Conservation (phyloP, 2,329 filamentous ascomycete species). For the Orbilia blumenaviensis region DNA sequence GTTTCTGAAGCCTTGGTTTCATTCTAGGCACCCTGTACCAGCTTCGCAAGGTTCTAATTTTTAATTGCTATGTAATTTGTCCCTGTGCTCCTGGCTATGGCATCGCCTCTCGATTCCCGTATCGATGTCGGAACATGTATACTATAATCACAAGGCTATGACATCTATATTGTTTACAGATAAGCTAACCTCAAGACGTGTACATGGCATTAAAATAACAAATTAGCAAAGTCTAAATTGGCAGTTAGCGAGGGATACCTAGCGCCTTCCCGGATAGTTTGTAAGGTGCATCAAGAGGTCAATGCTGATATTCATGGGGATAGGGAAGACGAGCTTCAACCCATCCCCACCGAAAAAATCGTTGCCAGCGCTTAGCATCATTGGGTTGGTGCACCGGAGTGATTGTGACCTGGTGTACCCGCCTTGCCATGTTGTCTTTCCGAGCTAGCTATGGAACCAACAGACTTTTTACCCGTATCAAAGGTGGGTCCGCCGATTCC, state of each 20-base stretch:
- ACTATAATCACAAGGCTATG: neutral
- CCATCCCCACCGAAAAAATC: neutral
- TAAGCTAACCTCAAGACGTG: conserved; percentile 31
- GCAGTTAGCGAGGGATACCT: conserved; percentile 49
- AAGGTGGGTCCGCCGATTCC: conserved; percentile 20
- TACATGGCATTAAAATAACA: neutral
- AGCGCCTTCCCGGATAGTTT: conserved; percentile 15
- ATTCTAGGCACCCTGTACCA: conserved; percentile 28
- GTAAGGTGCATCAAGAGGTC: conserved; percentile 10
- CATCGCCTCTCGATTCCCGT: conserved; percentile 10
- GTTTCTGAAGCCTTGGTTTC: conserved; percentile 6
- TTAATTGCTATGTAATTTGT: conserved; percentile 41
- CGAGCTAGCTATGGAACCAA: conserved; percentile 9
- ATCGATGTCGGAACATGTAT: neutral
- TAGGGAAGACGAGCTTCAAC: neutral
- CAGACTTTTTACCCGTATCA: neutral
- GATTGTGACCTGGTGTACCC: neutral
- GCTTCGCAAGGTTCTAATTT: conserved; percentile 25
- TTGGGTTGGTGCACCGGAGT: neutral
- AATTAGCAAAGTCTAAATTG: conserved; percentile 26
- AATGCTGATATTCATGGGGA: conserved; percentile 18
- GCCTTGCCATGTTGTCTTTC: conserved; percentile 17
- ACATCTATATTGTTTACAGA: conserved; percentile 2
- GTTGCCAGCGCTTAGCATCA: conserved; percentile 8
- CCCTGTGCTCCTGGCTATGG: conserved; percentile 34